Conservation (phyloP, 495 filamentous ascomycete species). For the Friedmanniomyces simplex region DNA sequence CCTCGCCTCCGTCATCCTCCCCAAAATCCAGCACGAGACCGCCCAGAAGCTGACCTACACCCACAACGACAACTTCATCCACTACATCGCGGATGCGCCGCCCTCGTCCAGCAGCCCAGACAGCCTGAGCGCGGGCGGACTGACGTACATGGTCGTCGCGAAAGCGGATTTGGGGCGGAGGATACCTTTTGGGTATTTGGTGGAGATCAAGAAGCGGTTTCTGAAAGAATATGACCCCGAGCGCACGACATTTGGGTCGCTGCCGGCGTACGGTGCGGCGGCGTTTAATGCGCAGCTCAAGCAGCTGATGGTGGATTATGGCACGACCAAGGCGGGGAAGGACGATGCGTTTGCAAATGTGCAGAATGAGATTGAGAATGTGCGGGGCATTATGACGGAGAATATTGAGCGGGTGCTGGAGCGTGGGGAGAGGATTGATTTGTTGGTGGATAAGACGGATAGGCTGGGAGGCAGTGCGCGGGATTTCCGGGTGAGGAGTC, state of each 20-base stretch:
- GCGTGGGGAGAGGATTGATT: constrained; percentile 84
- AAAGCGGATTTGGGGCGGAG: constrained; percentile 67
- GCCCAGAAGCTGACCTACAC: constrained; percentile 70
- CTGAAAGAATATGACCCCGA: constrained; percentile 57
- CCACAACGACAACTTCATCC: constrained; percentile 69
- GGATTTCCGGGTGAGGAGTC: constrained; percentile 79
- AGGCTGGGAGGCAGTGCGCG: constrained; percentile 71
- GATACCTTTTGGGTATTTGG: constrained; percentile 84
- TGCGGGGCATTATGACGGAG: constrained; percentile 92
- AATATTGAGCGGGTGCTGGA: constrained; percentile 96
- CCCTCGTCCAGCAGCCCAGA: constrained; percentile 19
- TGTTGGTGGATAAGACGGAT: constrained; percentile 96
- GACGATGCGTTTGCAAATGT: constrained; percentile 78
- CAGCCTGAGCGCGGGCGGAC: constrained; percentile 51
- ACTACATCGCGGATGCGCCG: constrained; percentile 79
- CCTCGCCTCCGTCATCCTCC: constrained; percentile 87
- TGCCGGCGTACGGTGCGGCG: constrained; percentile 84
- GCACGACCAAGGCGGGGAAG: constrained; percentile 59
- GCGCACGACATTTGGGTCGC: constrained; percentile 58
- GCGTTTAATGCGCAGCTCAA: constrained; percentile 74
- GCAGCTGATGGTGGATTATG: constrained; percentile 71
- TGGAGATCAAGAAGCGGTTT: constrained; percentile 86
- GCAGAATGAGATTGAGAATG: constrained; percentile 82
- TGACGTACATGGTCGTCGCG: constrained; percentile 80
- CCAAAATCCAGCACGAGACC: constrained; percentile 73